These are phyloP conservation scores for Pyronema domesticum DNA, from an alignment of 495 filamentous ascomycete species.

Conservation along the genomic window DNA sequence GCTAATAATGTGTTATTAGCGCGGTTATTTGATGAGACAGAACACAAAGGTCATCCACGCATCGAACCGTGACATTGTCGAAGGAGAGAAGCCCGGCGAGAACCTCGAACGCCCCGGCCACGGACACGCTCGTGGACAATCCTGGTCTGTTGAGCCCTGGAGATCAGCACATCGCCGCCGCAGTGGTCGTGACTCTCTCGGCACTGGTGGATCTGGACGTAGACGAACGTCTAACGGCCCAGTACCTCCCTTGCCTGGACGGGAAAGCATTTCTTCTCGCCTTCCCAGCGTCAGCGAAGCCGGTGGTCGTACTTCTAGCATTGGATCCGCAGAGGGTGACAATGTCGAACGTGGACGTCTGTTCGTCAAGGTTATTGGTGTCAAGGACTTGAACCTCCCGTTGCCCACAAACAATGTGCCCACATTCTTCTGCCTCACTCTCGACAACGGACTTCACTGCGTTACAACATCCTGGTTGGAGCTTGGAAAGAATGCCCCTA, in stretches of 20 bases:
- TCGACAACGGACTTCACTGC: slow-evolving; percentile 94
- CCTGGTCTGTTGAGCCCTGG: slow-evolving; percentile 94
- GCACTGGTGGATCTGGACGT: slow-evolving; percentile 19
- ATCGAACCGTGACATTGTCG: slow-evolving; percentile 42
- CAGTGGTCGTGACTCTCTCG: slow-evolving; percentile 39
- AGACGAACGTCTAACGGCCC: slow-evolving; percentile 44
- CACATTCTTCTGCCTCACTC: slow-evolving; percentile 78
- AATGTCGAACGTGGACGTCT: slow-evolving; percentile 77
- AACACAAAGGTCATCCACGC: slow-evolving; percentile 95
- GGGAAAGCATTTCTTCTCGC: slow-evolving; percentile 49
- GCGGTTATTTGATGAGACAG: slow-evolving; percentile 95
- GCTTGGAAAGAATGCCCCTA: slow-evolving; percentile 78
- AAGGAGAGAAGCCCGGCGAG: slow-evolving; percentile 32
- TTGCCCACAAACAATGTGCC: slow-evolving; percentile 68
- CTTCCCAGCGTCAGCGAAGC: slow-evolving; percentile 32
- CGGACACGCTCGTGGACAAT: slow-evolving; percentile 52
- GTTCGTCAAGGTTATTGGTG: slow-evolving; percentile 92
- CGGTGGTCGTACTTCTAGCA: slow-evolving; percentile 16
- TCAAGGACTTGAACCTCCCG: slow-evolving; percentile 85
- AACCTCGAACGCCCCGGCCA: slow-evolving; percentile 52
- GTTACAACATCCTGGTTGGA: slow-evolving; percentile 94
- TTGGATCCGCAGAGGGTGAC: slow-evolving; percentile 49
- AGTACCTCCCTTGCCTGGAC: slow-evolving; percentile 72
- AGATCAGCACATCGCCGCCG: slow-evolving; percentile 56
- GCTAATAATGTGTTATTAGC: slow-evolving; percentile 62